Base-by-base conservation (phyloP, 2,329 filamentous ascomycete genomes). In the Tolypocladium nubicola region DNA sequence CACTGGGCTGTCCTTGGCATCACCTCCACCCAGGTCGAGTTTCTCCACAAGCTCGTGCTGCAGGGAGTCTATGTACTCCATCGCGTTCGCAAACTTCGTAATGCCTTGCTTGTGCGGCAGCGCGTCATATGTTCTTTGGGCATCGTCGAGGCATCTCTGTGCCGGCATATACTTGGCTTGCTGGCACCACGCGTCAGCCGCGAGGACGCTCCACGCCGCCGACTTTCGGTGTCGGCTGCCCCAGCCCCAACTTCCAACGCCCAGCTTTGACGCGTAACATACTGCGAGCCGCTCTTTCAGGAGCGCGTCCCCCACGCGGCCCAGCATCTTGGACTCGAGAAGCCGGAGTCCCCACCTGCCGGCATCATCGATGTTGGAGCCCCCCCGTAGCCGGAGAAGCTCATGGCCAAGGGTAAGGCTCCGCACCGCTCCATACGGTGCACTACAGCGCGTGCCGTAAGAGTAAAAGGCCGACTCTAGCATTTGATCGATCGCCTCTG, bases 401-500 rank as follows among this genome's bases (percentile, higher is more conserved):
- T 99, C 95, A 33, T 94, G 77, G 0, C 86, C 84, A 0, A 97
- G 75, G 0, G 87, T 75, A 10, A 96, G 77, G 60, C 86, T 89
- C 13, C 95, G 87, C 19, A 95, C 74, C 0, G 92, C 89, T 56
- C 90, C 88, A 66, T 91, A 93, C 0, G 89, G 84, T 33, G 87
- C 83, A 52, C 82, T 86, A 66, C 90, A 96, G 53, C 93, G 84
- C 19, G 90, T 93, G 54, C 90, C 83, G 70, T 97, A 99, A 0
- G 91, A 96, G 72, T 99, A 97, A 58, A 87, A 87, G 0, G 93
- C 90, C 3, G 89, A 88, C 66, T 97, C 93, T 14, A 99, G 80
- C 81, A 94, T 89, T 63, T 89, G 83, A 64, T 95, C 90, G 43
- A 97, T 81, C 6, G 84, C 87, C 65, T 97, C 94, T 1, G 87